Evolutionary conservation across 169 alveolate genomes (phyloP).

Genomic region (Cryptosporidium andersoni): DNA sequence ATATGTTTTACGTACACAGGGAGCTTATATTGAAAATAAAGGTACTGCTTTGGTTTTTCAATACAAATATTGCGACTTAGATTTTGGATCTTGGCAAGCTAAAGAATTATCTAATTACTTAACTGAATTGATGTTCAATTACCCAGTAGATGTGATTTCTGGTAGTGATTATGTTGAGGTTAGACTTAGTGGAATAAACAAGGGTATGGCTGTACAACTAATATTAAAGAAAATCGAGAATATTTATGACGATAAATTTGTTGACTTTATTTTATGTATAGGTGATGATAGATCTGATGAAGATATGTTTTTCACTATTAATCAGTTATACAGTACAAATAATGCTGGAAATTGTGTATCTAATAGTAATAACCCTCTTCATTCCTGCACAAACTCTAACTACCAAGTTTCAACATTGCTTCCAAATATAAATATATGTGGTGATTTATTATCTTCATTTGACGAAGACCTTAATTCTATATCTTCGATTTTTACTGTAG

Average conservation of each 20-base stretch:
- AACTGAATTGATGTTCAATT: conserved; percentile 36
- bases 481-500: conserved; percentile 21
- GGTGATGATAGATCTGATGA: conserved; percentile 64
- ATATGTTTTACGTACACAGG: conserved; percentile 84
- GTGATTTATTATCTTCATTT: background rate
- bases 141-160: conserved; percentile 76
- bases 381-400: background rate
- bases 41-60: conserved; percentile 83
- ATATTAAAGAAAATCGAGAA: conserved; percentile 11
- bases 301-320: conserved; percentile 17
- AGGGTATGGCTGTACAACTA: conserved; percentile 40
- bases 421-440: background rate
- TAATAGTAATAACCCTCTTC: background rate
- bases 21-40: conserved; percentile 85
- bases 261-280: conserved; percentile 41
- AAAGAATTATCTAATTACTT: conserved; percentile 79
- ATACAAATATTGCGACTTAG: conserved; percentile 86
- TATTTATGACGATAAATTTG: background rate
- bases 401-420: background rate
- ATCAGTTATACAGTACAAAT: too few species aligned
- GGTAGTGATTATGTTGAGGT: conserved; percentile 53
- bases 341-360: background rate
- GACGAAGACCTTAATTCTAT: background rate
- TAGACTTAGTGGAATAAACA: conserved; percentile 39
- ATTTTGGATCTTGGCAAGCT: conserved; percentile 86